Evolutionary conservation across 805 yeast species (phyloP), one percentile per base, ranked within the genome.

Genomic region (Sungouiella thailandica): DNA sequence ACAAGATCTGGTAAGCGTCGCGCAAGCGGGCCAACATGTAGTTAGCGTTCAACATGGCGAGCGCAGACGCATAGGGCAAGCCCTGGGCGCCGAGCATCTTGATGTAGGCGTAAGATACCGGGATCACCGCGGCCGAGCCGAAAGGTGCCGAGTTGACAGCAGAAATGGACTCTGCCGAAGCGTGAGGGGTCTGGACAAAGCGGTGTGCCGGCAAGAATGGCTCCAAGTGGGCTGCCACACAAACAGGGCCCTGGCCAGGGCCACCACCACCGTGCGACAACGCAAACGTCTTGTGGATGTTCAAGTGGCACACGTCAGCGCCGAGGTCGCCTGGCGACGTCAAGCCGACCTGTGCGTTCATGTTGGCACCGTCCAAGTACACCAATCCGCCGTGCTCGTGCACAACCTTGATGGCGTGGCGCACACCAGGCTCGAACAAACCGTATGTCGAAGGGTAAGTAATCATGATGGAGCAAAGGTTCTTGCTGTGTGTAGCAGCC

Each of bases 201-300:
- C 75, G 72, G 61, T 93, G 97, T 10, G 70, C 67, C 29, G 98
- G 98, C 50, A 93, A 72, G 62, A 76, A 88, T 34, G 86, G 85
- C 28, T 72, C 74, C 50, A 93, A 69, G 59, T 87, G 95, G 31
- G 72, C 65, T 47, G 80, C 81, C 37, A 90, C 97, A 72, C 97
- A 87, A 44, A 93, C 93, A 32, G 97, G 97, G 13, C 97, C 98
- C 52, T 88, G 95, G 55, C 97, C 98, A 26, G 98, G 98, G 27
- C 98, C 98, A 57, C 98, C 98, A 56, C 98, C 98, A 54, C 98
- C 98, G 54, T 93, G 98, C 35, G 96, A 94, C 53, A 93, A 87
- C 29, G 97, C 88, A 70, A 93, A 93, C 1, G 98, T 93, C 67
- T 93, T 93, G 70, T 93, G 98, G 56, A 93, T 71, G 60, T 93